Base-by-base conservation (phyloP, 345 rosid genomes). In the Laguncularia racemosa region DNA sequence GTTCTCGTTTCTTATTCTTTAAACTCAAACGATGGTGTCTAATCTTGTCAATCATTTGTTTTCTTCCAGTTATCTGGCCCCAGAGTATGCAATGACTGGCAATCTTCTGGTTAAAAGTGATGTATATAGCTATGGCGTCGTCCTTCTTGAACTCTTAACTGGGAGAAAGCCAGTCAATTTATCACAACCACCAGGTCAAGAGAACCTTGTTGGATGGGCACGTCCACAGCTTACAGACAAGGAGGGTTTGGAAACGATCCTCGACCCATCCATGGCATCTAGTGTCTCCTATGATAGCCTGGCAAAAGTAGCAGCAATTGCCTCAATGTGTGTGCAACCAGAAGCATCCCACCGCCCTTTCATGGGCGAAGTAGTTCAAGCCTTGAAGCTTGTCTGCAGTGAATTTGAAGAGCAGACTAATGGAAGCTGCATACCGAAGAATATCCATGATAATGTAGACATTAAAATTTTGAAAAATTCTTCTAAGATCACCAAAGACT, bases 81-180 rank as follows among this genome's bases (percentile, higher is more conserved):
- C 88, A 0, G 92, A 85, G 56, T 85, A 85, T 60, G 92, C 92
- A 60, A 85, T 85, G 88, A 82, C 88, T 0, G 86, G 88, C 38
- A 88, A 85, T 69, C 86, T 85, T 66, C 81, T 78, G 6, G 88
- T 85, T 56, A 85, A 85, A 66, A 85, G 88, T 63, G 84, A 82
- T 44, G 92, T 85, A 20, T 85, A 85, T 60, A 85, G 93, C 71
- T 85, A 82, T 18, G 92, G 92, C 12, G 88, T 85, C 20, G 93
- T 85, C 68, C 84, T 85, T 52, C 86, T 85, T 18, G 93, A 85
- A 69, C 89, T 85, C 49, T 66, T 85, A 52, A 82, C 89, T 0
- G 86, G 88, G 20, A 70, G 78, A 66, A 82, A 85, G 67, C 88
- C 92, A 0, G 86, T 85, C 56, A 89, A 85, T 73, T 67, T 85